phyloP scores from a whole-genome alignment of 495 filamentous ascomycete species.

The Rostrohypoxylon terebratum region DNA sequence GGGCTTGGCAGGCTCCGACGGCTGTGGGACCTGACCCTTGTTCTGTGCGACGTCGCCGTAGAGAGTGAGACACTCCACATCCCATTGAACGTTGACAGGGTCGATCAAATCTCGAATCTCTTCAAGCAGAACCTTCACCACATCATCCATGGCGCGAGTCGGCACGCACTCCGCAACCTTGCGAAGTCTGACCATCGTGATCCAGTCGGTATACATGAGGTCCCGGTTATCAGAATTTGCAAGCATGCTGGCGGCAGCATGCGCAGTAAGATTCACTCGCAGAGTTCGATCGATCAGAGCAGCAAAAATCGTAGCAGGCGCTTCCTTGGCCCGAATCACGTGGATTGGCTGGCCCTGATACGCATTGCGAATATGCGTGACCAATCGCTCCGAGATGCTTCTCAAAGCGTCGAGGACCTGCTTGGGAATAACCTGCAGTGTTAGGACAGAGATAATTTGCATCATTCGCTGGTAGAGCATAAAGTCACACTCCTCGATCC shows the following conservation, averaged over 20 bases:
- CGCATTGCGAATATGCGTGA: conserved; percentile 78
- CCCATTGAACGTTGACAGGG: conserved; percentile 67
- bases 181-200: conserved; percentile 77
- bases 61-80: conserved; percentile 64
- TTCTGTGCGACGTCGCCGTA: conserved; percentile 65
- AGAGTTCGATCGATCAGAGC: conserved; percentile 84
- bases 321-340: conserved; percentile 84
- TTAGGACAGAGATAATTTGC: conserved; percentile 83
- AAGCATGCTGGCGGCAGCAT: conserved; percentile 82
- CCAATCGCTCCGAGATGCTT: conserved; percentile 82
- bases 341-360: conserved; percentile 85
- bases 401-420: conserved; percentile 84
- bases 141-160: conserved; percentile 72
- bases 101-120: conserved; percentile 80
- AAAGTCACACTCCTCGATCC: conserved; percentile 96
- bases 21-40: conserved; percentile 46
- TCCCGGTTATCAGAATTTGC: conserved; percentile 78
- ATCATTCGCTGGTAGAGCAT: conserved; percentile 97
- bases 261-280: conserved; percentile 90
- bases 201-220: conserved; percentile 95
- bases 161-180: conserved; percentile 72
- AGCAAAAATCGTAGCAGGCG: conserved; percentile 90
- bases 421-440: conserved; percentile 88
- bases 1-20: conserved; percentile 40
- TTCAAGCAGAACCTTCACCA: conserved; percentile 75